Percentiles rank a stretch among this genome's conserved stretches.
phyloP scores from a whole-genome alignment of 208 protist species.

The Leishmania mexicana region DNA sequence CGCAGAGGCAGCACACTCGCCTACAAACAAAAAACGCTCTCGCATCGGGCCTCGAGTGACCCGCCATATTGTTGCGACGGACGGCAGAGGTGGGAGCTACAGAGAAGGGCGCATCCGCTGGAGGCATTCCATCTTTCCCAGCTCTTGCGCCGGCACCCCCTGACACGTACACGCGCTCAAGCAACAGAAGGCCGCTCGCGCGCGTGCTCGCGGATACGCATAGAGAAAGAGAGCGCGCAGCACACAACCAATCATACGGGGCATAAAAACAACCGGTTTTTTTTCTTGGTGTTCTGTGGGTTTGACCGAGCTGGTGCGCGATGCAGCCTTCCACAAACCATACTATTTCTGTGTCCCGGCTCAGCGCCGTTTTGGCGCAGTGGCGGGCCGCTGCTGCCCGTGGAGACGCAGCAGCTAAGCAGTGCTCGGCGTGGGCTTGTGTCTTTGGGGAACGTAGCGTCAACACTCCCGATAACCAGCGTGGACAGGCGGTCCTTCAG shows the following conservation, averaged over 20 bases:
- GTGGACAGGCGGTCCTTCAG: conserved; percentile 80
- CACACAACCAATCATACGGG: background rate
- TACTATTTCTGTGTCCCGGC: conserved; percentile 49
- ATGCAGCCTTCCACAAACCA: conserved; percentile 18
- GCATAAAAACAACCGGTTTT: background rate
- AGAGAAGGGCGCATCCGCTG: background rate
- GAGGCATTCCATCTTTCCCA: background rate
- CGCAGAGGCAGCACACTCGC: background rate
- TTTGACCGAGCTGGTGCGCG: background rate
- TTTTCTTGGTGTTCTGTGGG: background rate
- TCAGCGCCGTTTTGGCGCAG: conserved; percentile 41
- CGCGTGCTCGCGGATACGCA: background rate
- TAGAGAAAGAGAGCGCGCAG: background rate
- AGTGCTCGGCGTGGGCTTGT: conserved; percentile 53
- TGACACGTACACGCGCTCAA: background rate
- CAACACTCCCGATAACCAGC: conserved; percentile 84
- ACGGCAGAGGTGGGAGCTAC: background rate
- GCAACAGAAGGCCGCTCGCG: background rate
- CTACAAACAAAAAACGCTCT: background rate
- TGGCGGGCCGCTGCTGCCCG: conserved; percentile 35
- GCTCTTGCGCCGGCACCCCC: background rate
- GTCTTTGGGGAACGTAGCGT: conserved; percentile 66
- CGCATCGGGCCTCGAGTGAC: background rate
- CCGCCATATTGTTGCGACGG: background rate
- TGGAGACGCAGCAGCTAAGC: conserved; percentile 28